Evolutionary conservation across 208 protist genomes (phyloP).

Genomic region (Leishmania martiniquensis): DNA sequence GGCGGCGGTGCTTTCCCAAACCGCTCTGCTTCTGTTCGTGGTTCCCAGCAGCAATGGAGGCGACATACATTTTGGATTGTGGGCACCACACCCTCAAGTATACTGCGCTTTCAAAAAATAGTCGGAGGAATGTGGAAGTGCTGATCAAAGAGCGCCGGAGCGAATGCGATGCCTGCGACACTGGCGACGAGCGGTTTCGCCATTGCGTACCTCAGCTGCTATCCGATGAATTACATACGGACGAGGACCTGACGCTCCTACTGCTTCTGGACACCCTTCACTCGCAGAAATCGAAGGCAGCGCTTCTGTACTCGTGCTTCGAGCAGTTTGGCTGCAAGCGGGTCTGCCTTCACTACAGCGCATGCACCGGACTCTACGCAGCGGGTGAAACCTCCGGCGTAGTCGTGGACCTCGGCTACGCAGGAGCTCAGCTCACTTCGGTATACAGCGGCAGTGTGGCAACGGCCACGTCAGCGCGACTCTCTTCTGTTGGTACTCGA

Average conservation of each 20-base stretch:
- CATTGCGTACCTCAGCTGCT: slow-evolving; percentile 28
- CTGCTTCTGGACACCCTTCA: slow-evolving; percentile 58
- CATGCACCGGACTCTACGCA: slow-evolving; percentile 64
- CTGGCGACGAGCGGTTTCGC: slow-evolving; percentile 24
- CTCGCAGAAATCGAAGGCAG: slow-evolving; percentile 52
- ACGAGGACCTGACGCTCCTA: slow-evolving; percentile 63
- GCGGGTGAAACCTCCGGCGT: slow-evolving; percentile 71
- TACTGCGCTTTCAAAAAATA: slow-evolving; percentile 41
- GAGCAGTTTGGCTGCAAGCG: slow-evolving; percentile 61
- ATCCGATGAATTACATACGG: slow-evolving; percentile 23
- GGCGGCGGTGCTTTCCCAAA: background rate
- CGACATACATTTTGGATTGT: slow-evolving; percentile 55
- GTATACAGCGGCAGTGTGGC: slow-evolving; percentile 44
- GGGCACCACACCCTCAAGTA: slow-evolving; percentile 69
- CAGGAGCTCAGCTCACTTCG: slow-evolving; percentile 59
- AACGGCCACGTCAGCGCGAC: slow-evolving; percentile 27
- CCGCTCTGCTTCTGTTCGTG: background rate
- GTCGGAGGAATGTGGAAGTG: slow-evolving; percentile 14
- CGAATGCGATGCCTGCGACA: slow-evolving; percentile 24
- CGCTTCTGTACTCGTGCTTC: slow-evolving; percentile 64
- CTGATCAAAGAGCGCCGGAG: slow-evolving; percentile 24
- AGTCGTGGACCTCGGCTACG: slow-evolving; percentile 71
- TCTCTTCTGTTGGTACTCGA: slow-evolving; percentile 41
- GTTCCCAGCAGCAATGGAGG: slow-evolving; percentile 25
- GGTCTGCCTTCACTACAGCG: slow-evolving; percentile 54